Evolutionary conservation across 208 protist genomes (phyloP).

Genomic region (Trypanosoma platydactyli): DNA sequence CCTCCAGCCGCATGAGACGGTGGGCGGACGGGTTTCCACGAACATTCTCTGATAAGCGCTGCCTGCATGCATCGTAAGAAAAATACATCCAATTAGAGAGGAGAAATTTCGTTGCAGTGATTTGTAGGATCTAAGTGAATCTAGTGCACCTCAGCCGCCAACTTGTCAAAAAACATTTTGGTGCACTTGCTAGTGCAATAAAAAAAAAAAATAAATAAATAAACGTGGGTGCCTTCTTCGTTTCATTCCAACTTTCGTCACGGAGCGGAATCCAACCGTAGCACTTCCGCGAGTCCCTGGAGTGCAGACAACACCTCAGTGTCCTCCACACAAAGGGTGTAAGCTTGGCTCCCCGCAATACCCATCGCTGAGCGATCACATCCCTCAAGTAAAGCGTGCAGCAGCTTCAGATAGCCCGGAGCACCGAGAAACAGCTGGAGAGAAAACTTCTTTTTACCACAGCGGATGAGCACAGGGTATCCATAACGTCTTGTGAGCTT

Average conservation of each 20-base stretch:
- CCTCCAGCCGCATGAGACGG: too few species aligned
- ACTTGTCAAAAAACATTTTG: too few species aligned
- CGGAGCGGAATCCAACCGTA: neutral
- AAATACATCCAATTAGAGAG: too few species aligned
- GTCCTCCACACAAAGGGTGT: slow-evolving; percentile 37
- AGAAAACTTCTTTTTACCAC: slow-evolving; percentile 29
- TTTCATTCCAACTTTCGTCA: too few species aligned
- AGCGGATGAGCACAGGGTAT: slow-evolving; percentile 36
- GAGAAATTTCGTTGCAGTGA: too few species aligned
- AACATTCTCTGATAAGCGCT: too few species aligned
- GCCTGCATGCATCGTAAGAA: too few species aligned
- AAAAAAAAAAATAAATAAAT: slow-evolving; percentile 25
- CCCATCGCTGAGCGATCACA: slow-evolving; percentile 16
- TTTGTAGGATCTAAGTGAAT: too few species aligned
- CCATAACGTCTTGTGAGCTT: slow-evolving; percentile 9
- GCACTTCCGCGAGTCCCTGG: slow-evolving; percentile 7
- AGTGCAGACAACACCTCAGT: slow-evolving; percentile 4
- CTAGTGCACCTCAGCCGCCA: too few species aligned
- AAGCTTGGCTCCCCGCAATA: slow-evolving; percentile 1
- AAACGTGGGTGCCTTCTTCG: too few species aligned
- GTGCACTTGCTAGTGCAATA: too few species aligned
- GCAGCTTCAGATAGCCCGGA: slow-evolving; percentile 56
- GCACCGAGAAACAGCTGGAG: slow-evolving; percentile 59
- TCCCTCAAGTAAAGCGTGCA: slow-evolving; percentile 34
- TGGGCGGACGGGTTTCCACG: too few species aligned